Conservation (phyloP, 768 basidiomycete species). For the Auriculariales sp. region DNA sequence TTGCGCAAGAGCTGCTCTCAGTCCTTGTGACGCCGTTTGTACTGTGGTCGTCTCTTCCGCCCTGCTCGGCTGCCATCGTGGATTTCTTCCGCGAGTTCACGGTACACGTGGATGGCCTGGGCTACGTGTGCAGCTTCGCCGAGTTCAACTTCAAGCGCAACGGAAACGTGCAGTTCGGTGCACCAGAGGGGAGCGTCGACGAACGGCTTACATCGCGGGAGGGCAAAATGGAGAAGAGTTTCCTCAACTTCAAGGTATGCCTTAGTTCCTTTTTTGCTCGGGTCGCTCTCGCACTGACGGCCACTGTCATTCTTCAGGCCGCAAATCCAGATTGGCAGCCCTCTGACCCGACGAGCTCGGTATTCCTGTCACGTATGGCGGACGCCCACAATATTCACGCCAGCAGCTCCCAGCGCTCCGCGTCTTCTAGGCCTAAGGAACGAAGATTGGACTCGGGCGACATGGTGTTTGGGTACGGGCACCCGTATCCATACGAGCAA, state of each 20-base stretch:
- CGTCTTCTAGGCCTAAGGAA: not conserved
- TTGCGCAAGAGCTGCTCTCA: constrained; percentile 76
- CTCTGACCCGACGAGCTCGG: constrained; percentile 75
- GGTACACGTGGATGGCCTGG: constrained; percentile 89
- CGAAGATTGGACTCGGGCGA: not conserved
- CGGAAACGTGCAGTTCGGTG: constrained; percentile 87
- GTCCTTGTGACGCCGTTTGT: constrained; percentile 91
- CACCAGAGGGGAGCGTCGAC: constrained; percentile 51
- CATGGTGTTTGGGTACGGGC: not conserved
- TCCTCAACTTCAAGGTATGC: constrained; percentile 76
- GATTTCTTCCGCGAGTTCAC: constrained; percentile 99
- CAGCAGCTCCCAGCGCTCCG: not conserved
- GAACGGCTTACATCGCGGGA: constrained; percentile 74
- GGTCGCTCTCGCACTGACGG: not conserved
- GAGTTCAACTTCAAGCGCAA: constrained; percentile 96
- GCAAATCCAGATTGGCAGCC: constrained; percentile 95
- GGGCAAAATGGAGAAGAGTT: constrained; percentile 98
- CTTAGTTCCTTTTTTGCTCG: not conserved
- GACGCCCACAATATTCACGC: constrained; percentile 28
- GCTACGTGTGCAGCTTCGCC: constrained; percentile 95
- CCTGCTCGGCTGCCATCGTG: constrained; percentile 78
- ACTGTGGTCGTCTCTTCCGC: constrained; percentile 82
- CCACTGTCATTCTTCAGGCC: constrained; percentile 30
- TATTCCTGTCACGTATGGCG: constrained; percentile 78
- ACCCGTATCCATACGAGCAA: constrained; percentile 1